Evolutionary conservation across 1,139 yeast genomes (phyloP), one percentile per base, ranked within the genome.

Genomic region (Ashbya aceris): DNA sequence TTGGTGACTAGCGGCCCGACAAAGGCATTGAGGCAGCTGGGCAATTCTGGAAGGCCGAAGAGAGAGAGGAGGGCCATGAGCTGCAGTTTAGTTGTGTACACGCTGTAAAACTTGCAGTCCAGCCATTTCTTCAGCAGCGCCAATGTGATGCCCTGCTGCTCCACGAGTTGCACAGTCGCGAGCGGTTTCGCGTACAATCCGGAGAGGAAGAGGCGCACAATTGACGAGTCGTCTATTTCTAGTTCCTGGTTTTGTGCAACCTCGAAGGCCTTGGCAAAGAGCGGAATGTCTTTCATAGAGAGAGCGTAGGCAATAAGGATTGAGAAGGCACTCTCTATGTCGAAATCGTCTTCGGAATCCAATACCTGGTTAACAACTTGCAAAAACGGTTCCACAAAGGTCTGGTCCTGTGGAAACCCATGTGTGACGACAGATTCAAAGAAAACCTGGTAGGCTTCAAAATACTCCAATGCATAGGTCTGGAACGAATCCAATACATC

Each of bases 41-140:
- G 71, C 10, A 68, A 38, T 31, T 61, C 65, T n/a, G 67, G 66
- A 17, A 66, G 46, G 11, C 65, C 55, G 34, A 76, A 52, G 27
- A 76, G 49, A 1, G 76, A 63, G 39, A 86, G 61, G 40, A 83
- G 65, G 0, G 93, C 89, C 49, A 86, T 58, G 8, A 77, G 69
- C 34, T 83, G 78, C 37, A 89, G 65, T 61, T 86, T 87, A 56
- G 84, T 71, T 53, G 85, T 94, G 54, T 79, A 84, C 3, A 86
- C 95, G 42, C 91, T 70, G 20, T 72, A 70, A 50, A 85, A 71
- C 30, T 65, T 65, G 7, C 77, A 70, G 37, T 70, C 68, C 54
- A 83, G 76, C 96, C 96, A 87, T 40, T 70, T 62, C 29, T 69
- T 69, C 50, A 87, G 73, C 45, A 86, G 71, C 3, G 61, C 56